Evolutionary conservation across 192 early-diverging fungal species (phyloP).

Genomic region (Backusella liffmaniae): DNA sequence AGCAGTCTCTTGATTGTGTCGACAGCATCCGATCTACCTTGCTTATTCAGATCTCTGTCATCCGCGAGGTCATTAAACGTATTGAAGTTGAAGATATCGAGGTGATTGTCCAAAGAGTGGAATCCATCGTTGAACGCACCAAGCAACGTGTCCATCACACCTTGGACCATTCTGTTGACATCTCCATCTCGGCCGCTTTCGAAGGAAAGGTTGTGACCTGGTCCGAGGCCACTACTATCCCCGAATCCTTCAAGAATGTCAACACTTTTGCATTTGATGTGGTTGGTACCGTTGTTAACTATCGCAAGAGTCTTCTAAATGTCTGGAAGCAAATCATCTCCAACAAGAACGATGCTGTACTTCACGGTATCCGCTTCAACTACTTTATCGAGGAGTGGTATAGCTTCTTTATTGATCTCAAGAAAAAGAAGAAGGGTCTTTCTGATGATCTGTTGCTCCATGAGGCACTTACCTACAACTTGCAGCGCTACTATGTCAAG

Average conservation of each 20-base stretch:
- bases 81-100: slow-evolving; percentile 18
- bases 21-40: slow-evolving; percentile 17
- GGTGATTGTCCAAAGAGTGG: slow-evolving; percentile 3
- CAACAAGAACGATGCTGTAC: neutral
- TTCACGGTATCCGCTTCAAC: neutral
- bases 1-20: slow-evolving; percentile 22
- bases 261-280: slow-evolving; percentile 23
- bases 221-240: slow-evolving; percentile 24
- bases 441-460: slow-evolving; percentile 14
- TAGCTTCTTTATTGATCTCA: neutral
- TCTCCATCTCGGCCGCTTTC: slow-evolving; percentile 18
- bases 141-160: slow-evolving; percentile 13
- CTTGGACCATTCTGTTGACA: slow-evolving; percentile 11
- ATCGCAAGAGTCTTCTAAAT: neutral
- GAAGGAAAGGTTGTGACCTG: slow-evolving; percentile 30
- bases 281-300: slow-evolving; percentile 23
- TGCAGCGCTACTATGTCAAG: slow-evolving; percentile 13
- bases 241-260: slow-evolving; percentile 22
- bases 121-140: slow-evolving; percentile 15
- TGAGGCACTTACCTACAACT: neutral
- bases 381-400: slow-evolving; percentile 24
- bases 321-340: slow-evolving; percentile 17
- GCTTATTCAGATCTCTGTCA: slow-evolving; percentile 1
- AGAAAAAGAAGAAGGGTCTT: neutral
- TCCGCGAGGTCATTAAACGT: slow-evolving; percentile 9